These are phyloP conservation scores for Mycotypha africana DNA, from an alignment of 371 early-diverging fungal genomes.

Conservation along the genomic window DNA sequence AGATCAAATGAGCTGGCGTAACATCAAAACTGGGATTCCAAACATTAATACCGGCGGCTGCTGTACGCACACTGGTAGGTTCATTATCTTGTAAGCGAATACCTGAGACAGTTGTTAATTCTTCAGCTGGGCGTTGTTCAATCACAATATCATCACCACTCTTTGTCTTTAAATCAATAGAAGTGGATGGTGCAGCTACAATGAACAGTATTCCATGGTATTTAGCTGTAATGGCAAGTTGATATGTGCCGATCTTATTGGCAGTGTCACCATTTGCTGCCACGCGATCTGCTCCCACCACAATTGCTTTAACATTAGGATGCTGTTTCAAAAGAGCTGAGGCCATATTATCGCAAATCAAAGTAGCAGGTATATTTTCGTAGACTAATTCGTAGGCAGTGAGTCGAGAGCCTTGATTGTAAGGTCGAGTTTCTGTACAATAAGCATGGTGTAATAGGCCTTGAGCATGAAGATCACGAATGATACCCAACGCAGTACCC, in stretches of 20 bases:
- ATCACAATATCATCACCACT: constrained; percentile 79
- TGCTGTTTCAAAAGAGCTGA: constrained; percentile 69
- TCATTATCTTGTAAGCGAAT: constrained; percentile 35
- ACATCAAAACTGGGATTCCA: constrained; percentile 98
- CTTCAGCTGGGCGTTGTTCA: constrained; percentile 78
- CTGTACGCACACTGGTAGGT: constrained; percentile 67
- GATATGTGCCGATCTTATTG: constrained; percentile 98
- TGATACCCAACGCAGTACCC: constrained; percentile 87
- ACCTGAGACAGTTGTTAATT: constrained; percentile 74
- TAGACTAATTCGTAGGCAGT: constrained; percentile 94
- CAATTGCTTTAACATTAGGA: constrained; percentile 65
- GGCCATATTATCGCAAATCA: constrained; percentile 91
- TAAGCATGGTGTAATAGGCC: constrained; percentile 71
- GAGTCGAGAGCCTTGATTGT: constrained; percentile 93
- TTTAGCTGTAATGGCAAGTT: constrained; percentile 86
- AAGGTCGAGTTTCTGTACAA: constrained; percentile 96
- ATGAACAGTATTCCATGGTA: constrained; percentile 86
- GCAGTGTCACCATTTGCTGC: constrained; percentile 97
- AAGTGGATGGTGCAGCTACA: constrained; percentile 93
- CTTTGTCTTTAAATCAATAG: constrained; percentile 72
- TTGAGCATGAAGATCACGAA: constrained; percentile 67
- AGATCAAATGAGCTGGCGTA: constrained; percentile 83
- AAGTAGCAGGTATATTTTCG: constrained; percentile 86
- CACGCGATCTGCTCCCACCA: constrained; percentile 97
- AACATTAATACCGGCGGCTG: constrained; percentile 77